phyloP scores from a whole-genome alignment of 2,329 filamentous ascomycete genomes.

The Cryphonectria parasitica region DNA sequence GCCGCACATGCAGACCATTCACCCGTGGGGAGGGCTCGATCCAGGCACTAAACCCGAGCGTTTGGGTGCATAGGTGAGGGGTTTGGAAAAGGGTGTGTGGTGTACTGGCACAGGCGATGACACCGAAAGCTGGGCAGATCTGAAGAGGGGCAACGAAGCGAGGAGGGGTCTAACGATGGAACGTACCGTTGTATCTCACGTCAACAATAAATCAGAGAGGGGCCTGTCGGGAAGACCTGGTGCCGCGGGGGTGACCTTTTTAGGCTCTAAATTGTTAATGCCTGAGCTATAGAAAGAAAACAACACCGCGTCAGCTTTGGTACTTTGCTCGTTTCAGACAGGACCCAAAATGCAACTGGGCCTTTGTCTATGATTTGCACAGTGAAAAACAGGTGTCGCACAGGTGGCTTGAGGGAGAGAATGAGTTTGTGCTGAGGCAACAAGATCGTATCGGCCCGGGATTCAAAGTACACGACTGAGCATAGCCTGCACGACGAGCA shows the following conservation, averaged over 20 bases:
- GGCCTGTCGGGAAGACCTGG: slow-evolving; percentile 1
- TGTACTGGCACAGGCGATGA: slow-evolving; percentile 17
- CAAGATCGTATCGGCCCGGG: neutral
- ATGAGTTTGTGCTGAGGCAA: slow-evolving; percentile 12
- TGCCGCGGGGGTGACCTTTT: neutral
- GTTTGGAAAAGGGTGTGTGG: slow-evolving; percentile 24
- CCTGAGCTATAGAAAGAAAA: slow-evolving; percentile 14
- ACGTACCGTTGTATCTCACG: slow-evolving; percentile 26
- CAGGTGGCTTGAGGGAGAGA: slow-evolving; percentile 15
- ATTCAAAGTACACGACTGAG: slow-evolving; percentile 2
- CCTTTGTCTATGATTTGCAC: slow-evolving; percentile 1
- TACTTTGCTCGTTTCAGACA: neutral
- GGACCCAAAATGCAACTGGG: neutral
- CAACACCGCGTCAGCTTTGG: slow-evolving; percentile 20
- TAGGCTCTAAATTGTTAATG: slow-evolving; percentile 8
- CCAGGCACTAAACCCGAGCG: slow-evolving; percentile 25
- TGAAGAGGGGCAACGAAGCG: slow-evolving; percentile 17
- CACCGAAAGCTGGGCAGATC: slow-evolving; percentile 15
- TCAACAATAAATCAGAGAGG: neutral
- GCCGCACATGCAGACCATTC: slow-evolving; percentile 21
- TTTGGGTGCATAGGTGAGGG: slow-evolving; percentile 29
- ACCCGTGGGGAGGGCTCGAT: slow-evolving; percentile 17
- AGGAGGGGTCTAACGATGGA: slow-evolving; percentile 13
- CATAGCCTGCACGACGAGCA: neutral
- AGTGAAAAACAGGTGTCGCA: slow-evolving; percentile 7